Evolutionary conservation across 345 rosid genomes (phyloP).

Genomic region (Eucalyptus curtisii): DNA sequence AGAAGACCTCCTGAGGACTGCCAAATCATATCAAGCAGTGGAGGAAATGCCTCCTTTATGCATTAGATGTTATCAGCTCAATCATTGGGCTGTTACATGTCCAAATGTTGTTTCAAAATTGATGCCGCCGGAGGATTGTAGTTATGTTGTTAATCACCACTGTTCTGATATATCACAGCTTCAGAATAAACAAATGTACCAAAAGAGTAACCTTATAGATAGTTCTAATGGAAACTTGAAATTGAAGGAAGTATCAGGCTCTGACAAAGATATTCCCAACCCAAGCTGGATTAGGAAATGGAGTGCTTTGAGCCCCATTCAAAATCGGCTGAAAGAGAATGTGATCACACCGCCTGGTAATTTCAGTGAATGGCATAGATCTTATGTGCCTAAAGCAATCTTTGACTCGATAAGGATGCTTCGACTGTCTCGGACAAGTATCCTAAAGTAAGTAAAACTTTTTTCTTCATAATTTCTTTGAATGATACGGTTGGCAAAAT

Average conservation of each 20-base stretch:
- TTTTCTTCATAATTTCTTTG: background rate
- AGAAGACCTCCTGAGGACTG: conserved; percentile 31
- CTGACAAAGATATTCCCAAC: background rate
- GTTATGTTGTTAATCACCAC: background rate
- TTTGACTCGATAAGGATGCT: conserved; percentile 50
- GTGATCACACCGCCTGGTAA: background rate
- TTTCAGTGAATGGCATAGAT: background rate
- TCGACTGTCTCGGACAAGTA: conserved; percentile 54
- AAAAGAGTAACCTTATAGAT: background rate
- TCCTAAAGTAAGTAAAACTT: conserved; percentile 49
- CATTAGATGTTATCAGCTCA: conserved; percentile 54
- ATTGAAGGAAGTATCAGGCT: conserved; percentile 3
- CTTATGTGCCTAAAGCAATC: conserved; percentile 32
- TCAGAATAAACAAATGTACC: background rate
- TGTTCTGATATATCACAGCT: background rate
- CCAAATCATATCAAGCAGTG: conserved; percentile 16
- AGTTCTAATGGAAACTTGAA: background rate
- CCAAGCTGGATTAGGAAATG: background rate
- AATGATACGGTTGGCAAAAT: background rate
- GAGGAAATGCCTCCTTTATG: conserved; percentile 36
- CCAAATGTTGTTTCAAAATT: conserved; percentile 17
- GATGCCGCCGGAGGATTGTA: background rate
- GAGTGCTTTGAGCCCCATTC: conserved; percentile 26
- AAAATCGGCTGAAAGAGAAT: conserved; percentile 10
- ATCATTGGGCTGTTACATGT: conserved; percentile 77